Base-by-base conservation (phyloP, 192 early-diverging fungal genomes). In the Mortierella antarctica region DNA sequence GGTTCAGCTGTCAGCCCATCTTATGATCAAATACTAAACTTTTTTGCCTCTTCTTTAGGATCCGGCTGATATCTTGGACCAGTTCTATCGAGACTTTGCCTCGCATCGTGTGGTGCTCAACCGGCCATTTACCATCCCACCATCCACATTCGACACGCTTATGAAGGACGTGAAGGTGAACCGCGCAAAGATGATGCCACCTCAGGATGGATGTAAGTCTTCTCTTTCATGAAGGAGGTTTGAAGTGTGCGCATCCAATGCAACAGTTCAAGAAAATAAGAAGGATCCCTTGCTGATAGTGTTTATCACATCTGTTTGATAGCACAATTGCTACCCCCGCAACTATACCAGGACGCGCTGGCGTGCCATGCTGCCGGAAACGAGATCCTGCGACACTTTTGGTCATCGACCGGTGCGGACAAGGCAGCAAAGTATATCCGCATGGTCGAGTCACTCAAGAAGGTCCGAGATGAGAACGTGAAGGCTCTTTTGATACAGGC, bases 351-450 rank as follows among this genome's bases (percentile, higher is more conserved):
- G 31, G 74, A 83, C 41, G 62, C 87, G 9, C 39, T 83, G 17
- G 62, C 67, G 11, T 87, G 84, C 56, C 86, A 89, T 58, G 83
- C 86, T 20, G 82, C 86, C 2, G 83, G 84, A 18, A 89, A 87
- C 55, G 88, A 89, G 53, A 84, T 88, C 44, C 69, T 89, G 21
- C 73, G 87, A 13, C 88, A 89, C 72, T 89, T 88, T 45, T 89
- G 87, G 87, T 66, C 88, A 9, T 88, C 87, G 0, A 79, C 71
- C 31, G 65, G 71, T 44, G 62, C 81, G 2, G 86, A 89, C 48
- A 83, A 83, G 64, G 62, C 72, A 8, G 82, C 82, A 7, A 89
- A 89, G 50, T 85, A 89, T 53, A 31, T 44, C 1, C 75, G 87
- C 7, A 87, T 89, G 85, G 62, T 86, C 5, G 85, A 88, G 21